phyloP scores from a whole-genome alignment of 108 stramenopile species.

The Phaeodactylum tricornutum region DNA sequence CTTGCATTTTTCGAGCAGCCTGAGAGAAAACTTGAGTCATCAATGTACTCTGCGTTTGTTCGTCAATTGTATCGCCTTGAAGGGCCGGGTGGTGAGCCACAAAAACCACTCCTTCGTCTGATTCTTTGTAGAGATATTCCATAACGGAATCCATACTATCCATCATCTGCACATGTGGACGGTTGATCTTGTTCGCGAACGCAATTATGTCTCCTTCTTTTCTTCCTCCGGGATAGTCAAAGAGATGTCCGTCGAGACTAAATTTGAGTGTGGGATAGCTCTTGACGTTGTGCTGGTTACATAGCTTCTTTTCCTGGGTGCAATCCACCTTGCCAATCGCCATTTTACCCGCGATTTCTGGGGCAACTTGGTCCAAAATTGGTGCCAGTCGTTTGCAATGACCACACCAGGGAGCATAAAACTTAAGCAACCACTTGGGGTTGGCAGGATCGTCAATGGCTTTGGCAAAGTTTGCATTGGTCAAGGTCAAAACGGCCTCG shows the following conservation, averaged over 20 bases:
- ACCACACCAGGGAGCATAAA: slow-evolving; percentile 72
- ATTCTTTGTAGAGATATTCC: slow-evolving; percentile 10
- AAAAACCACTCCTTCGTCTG: slow-evolving; percentile 41
- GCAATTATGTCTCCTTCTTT: slow-evolving; percentile 38
- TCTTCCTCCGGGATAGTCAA: slow-evolving; percentile 62
- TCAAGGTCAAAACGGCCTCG: too few species aligned
- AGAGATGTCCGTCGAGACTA: slow-evolving; percentile 45
- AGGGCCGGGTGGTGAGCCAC: slow-evolving; percentile 42
- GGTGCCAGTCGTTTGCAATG: slow-evolving; percentile 8
- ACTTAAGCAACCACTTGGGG: slow-evolving; percentile 64
- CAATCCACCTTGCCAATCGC: slow-evolving; percentile 83
- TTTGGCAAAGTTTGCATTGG: slow-evolving; percentile 2
- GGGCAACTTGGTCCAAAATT: slow-evolving; percentile 50
- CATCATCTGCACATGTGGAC: slow-evolving; percentile 34
- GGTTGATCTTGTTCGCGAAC: slow-evolving; percentile 67
- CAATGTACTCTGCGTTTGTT: slow-evolving; percentile 31
- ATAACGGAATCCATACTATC: slow-evolving; percentile 35
- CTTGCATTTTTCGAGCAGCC: slow-evolving; percentile 62
- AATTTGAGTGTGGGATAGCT: slow-evolving; percentile 82
- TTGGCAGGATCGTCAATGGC: slow-evolving; percentile 44
- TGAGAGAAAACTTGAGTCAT: slow-evolving; percentile 51
- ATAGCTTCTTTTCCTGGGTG: slow-evolving; percentile 50
- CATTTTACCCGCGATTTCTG: slow-evolving; percentile 52
- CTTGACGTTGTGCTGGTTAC: slow-evolving; percentile 38
- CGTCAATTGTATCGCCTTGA: slow-evolving; percentile 8